Evolutionary conservation across 164 flowering plant genomes (phyloP), one percentile per base, ranked within the genome.

Genomic region (Liriodendron chinense): DNA sequence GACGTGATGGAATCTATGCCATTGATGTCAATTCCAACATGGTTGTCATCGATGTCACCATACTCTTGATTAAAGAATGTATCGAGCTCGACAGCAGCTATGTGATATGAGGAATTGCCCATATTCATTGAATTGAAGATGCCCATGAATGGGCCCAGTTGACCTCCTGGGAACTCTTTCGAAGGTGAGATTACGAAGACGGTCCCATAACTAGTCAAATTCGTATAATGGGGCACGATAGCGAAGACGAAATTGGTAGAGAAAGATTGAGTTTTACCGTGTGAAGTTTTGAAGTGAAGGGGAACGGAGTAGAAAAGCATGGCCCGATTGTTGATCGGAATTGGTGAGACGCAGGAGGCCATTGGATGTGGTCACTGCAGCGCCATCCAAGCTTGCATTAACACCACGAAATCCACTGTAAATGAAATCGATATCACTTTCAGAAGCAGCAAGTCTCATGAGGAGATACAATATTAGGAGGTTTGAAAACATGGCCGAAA

Each of bases 71-170:
- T 68, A 9, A 0, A 13, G 62, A 8, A 20, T 47, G 71, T 67
- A 61, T 74, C 70, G 65, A 74, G 48, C 70, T 74, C 76, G 26
- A 74, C 76, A 1, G 71, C 76, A 14, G 66, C 56, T 9, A 74
- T 67, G 63, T 65, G 76, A 26, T 74, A 65, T 6, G 76, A 50
- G n/a, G 71, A 8, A 22, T 49, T 50, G 22, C 61, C 70, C 47
- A 21, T 21, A 65, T 67, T 67, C 64, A 14, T 66, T 18, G 5
- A 26, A n/a, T 74, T 74, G 47, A 74, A 66, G 16, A 74, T 70
- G 62, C 76, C 64, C 49, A 74, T 63, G 7, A 12, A 67, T 14
- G 66, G 75, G 47, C 65, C 65, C 12, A 53, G 16, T 12, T 53
- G 13, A 16, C 59, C 59, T 53, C 59, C 12, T 16, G 59, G 59